Evolutionary conservation across 306 rosid species (phyloP), one percentile per base, ranked within the genome.

Genomic region (Elaeagnus macrophylla): DNA sequence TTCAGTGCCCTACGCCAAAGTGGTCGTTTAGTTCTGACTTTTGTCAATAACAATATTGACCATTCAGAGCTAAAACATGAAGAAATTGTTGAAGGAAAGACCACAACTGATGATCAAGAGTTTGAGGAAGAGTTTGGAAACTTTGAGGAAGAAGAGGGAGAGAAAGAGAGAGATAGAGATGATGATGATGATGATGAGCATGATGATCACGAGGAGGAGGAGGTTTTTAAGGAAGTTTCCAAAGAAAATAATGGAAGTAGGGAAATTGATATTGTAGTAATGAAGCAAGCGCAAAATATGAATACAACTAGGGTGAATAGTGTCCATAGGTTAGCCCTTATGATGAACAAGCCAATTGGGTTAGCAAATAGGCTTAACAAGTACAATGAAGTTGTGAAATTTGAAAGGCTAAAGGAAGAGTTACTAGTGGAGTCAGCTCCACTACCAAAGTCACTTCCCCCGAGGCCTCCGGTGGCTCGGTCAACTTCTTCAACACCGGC

Each of bases 21-120:
- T 39, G 95, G 95, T 48, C 83, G 95, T 58, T 88, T 86, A 60
- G 81, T 86, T 51, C 91, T 86, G 64, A 78, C 85, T 50, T 74
- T 83, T 14, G 66, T 74, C 48, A 63, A 54, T 15, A 54, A 55
- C 17, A 2, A 25, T 5, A 13, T 10, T 5, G 52, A 66, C 52
- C 70, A 66, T 1, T 12, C 52, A 12, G 57, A 58, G 42, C 74
- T 39, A 7, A 45, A 39, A 9, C 19, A 8, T 8, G 72, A 25
- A 3, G 68, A 60, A 39, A 50, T 42, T 1, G 60, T 11, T 38
- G 61, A 56, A 6, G 43, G 39, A 38, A 43, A 58, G 15, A 19
- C 37, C 15, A 38, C 18, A 18, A 12, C 3, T 13, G 18, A 51
- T 4, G 44, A 56, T 35, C 67, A 67, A 38, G 80, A 70, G 39